Conservation (phyloP, 2,329 filamentous ascomycete genomes). For the Purpureocillium lavendulum region DNA sequence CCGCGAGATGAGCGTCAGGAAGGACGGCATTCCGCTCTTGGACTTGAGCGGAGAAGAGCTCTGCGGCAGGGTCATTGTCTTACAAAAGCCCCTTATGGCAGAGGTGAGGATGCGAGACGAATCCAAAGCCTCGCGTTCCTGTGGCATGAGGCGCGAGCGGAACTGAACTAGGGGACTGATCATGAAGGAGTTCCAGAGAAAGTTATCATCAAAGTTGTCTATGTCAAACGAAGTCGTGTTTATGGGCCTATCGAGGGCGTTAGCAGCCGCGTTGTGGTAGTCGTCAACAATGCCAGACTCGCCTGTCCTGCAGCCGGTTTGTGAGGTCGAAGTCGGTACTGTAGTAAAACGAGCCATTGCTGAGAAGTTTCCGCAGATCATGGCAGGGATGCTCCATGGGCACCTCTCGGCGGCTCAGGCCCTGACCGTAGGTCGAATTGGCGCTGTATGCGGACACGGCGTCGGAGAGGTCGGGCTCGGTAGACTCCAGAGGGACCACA, state of each 20-base stretch:
- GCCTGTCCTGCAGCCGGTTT: slow-evolving; percentile 84
- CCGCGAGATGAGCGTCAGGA: slow-evolving; percentile 82
- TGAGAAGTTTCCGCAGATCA: slow-evolving; percentile 82
- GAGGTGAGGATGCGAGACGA: slow-evolving; percentile 81
- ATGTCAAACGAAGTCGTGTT: slow-evolving; percentile 78
- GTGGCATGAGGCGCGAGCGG: slow-evolving; percentile 66
- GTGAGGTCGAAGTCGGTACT: slow-evolving; percentile 98
- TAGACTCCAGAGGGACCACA: slow-evolving; percentile 48
- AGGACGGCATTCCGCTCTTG: slow-evolving; percentile 67
- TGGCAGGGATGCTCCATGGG: slow-evolving; percentile 80
- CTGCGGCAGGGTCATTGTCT: slow-evolving; percentile 77
- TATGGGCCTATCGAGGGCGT: slow-evolving; percentile 39
- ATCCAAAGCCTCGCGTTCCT: slow-evolving; percentile 75
- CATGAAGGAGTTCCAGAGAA: slow-evolving; percentile 98
- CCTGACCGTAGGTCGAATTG: slow-evolving; percentile 25
- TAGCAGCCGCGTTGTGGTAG: not conserved
- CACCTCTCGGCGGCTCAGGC: slow-evolving; percentile 57
- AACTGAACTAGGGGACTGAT: slow-evolving; percentile 88
- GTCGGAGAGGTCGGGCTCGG: slow-evolving; percentile 41
- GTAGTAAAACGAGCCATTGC: slow-evolving; percentile 95
- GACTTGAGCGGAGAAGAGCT: slow-evolving; percentile 61
- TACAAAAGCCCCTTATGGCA: slow-evolving; percentile 87
- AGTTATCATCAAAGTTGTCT: slow-evolving; percentile 84
- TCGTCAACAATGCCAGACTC: slow-evolving; percentile 5
- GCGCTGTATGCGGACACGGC: slow-evolving; percentile 38